Base-by-base conservation (phyloP, 108 stramenopile genomes). In the Epipyxis sp. region DNA sequence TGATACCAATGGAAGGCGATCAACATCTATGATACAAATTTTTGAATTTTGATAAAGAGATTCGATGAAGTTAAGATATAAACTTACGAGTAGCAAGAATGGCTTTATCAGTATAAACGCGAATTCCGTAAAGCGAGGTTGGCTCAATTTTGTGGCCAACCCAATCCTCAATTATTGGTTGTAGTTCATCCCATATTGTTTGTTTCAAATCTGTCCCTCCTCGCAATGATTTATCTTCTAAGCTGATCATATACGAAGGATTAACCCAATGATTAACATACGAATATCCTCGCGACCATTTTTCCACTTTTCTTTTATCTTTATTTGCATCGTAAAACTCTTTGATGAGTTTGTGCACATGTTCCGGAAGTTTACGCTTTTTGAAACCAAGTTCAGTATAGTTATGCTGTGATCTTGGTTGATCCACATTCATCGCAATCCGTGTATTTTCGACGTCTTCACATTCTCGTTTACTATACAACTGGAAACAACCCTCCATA, bases 81-180 rank as follows among this genome's bases (percentile, higher is more conserved):
- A 65, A 65, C 61, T 65, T 65, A 65, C 61, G 97, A 1, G 92
- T 89, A 2, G 93, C 90, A 44, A 97, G 82, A 29, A 94, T 85
- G 41, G 84, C 71, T 0, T 87, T 91, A 27, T 82, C 77, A 29
- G 65, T 81, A 83, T 97, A 97, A 32, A 89, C 43, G 29, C 96
- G 89, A 65, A 95, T 91, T n/a, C 96, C 96, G 82, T 95, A 95
- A 43, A 91, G 69, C 0, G 92, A 89, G 0, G 92, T 93, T 0
- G 91, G 89, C 41, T 86, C 77, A 0, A 92, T 71, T 40, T 90
- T 84, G 57, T 86, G 79, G 6, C 46, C 46, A 0, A 91, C 86
- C 96, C 96, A 97, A 43, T 83, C 77, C 42, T 92, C 87, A 46
- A 97, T 72, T 39, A 89, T 61, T 0, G 78, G 79, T 59, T 79